Evolutionary conservation across 2,329 filamentous ascomycete species (phyloP), one percentile per base, ranked within the genome.

Genomic region (Lachnellula cervina): DNA sequence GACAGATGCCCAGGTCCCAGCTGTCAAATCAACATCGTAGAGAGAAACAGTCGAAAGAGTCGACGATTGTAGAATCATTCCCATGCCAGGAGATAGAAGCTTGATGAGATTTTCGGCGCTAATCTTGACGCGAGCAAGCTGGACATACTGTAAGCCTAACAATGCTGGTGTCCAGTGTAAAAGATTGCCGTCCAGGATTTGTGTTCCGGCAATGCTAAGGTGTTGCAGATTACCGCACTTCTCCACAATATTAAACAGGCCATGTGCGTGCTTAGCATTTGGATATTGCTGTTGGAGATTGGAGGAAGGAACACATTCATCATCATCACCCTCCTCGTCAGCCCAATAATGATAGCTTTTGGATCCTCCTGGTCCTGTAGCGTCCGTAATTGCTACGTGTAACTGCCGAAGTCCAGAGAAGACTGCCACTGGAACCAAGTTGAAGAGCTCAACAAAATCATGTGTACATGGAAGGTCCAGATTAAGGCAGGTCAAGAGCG

Each of bases 291-390:
- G 38, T 25, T 52, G 38, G 7, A 44, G 16, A 14, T 45, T 52
- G 4, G 49, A 52, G 19, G 46, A 7, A 14, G 23, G 11, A 32
- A 32, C 9, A 1, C 1, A 2, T 11, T 11, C 28, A 11, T 32
- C 9, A 32, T 52, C 32, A 37, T 52, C 50, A 6, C 17, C 40
- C 6, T 32, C n/a, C 16, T 21, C 25, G 16, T 34, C 28, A 32
- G 28, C 28, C 28, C 9, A 32, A 13, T 3, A 3, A 32, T 11
- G 9, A 32, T 32, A n/a, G 8, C 37, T 40, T 9, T n/a, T 16
- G 37, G 28, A 53, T 7, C 43, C 51, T 6, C 51, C 43, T 16
- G 51, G 43, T n/a, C 51, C 51, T n/a, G 43, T 53, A 7, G n/a
- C 32, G 46, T 53, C 51, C 16, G 21, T 21, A 9, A 53, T 37